phyloP scores from a whole-genome alignment of 257 asterid genomes.

The Petunia secreta region DNA sequence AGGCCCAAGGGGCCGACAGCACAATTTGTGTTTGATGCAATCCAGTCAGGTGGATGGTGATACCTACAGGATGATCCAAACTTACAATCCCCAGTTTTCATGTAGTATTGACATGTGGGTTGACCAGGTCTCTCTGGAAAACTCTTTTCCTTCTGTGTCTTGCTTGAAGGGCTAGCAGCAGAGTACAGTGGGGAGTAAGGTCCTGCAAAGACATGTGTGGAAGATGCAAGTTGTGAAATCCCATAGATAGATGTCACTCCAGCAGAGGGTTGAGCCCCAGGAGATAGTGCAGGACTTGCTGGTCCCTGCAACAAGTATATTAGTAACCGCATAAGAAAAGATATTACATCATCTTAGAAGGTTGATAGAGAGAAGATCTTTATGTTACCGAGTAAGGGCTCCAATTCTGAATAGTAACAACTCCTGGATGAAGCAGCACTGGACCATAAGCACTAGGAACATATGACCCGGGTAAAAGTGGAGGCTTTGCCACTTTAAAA shows the following conservation, averaged over 20 bases:
- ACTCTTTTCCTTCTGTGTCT: slow-evolving; percentile 44
- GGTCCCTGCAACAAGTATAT: slow-evolving; percentile 58
- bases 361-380: slow-evolving; percentile 18
- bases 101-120: slow-evolving; percentile 75
- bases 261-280: slow-evolving; percentile 59
- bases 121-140: slow-evolving; percentile 85
- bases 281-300: slow-evolving; percentile 66
- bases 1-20: slow-evolving; percentile 79
- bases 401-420: slow-evolving; percentile 78
- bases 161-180: slow-evolving; percentile 50
- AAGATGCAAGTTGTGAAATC: slow-evolving; percentile 58
- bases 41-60: slow-evolving; percentile 81
- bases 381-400: slow-evolving; percentile 62
- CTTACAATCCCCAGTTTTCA: slow-evolving; percentile 93
- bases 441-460: slow-evolving; percentile 77
- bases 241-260: slow-evolving; percentile 66
- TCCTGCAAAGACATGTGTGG: slow-evolving; percentile 58
- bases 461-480: slow-evolving; percentile 68
- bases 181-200: slow-evolving; percentile 51
- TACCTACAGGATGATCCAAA: slow-evolving; percentile 78
- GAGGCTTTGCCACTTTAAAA: slow-evolving; percentile 71
- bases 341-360: slow-evolving; percentile 15
- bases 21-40: slow-evolving; percentile 43
- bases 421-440: slow-evolving; percentile 73
- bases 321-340: slow-evolving; percentile 28